These are phyloP conservation scores for Sclerotinia trifoliorum DNA, from an alignment of 2,329 filamentous ascomycete genomes.

Conservation along the genomic window DNA sequence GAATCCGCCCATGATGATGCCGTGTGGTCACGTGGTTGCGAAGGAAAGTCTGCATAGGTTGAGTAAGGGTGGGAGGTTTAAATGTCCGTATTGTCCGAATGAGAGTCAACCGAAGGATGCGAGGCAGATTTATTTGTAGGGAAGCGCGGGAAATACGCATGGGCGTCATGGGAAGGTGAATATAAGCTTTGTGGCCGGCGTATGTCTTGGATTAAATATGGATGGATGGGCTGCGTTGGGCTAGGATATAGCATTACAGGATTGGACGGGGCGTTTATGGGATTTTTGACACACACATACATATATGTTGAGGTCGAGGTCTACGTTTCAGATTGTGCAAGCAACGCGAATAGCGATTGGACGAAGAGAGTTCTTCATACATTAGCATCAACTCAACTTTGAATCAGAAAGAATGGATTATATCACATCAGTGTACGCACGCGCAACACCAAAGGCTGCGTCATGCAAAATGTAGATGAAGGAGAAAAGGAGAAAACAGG, in stretches of 20 bases:
- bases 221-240: neutral
- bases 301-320: neutral
- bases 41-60: conserved; percentile 78
- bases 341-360: neutral
- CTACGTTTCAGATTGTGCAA: neutral
- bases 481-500: no score
- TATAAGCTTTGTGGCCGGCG: neutral
- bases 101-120: conserved; percentile 80
- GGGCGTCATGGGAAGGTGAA: neutral
- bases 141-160: no score
- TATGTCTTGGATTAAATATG: neutral
- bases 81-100: conserved; percentile 92
- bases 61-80: conserved; percentile 77
- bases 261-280: neutral
- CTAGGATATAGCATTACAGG: neutral
- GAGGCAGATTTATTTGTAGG: conserved; percentile 38
- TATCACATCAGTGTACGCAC: no score
- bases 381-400: neutral
- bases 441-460: neutral
- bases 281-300: neutral
- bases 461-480: neutral
- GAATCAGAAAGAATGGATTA: neutral
- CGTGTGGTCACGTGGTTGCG: conserved; percentile 91
- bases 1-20: conserved; percentile 96
- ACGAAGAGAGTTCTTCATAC: neutral